phyloP scores from a whole-genome alignment of 352 stramenopile species.

The Phytophthora citrophthora region DNA sequence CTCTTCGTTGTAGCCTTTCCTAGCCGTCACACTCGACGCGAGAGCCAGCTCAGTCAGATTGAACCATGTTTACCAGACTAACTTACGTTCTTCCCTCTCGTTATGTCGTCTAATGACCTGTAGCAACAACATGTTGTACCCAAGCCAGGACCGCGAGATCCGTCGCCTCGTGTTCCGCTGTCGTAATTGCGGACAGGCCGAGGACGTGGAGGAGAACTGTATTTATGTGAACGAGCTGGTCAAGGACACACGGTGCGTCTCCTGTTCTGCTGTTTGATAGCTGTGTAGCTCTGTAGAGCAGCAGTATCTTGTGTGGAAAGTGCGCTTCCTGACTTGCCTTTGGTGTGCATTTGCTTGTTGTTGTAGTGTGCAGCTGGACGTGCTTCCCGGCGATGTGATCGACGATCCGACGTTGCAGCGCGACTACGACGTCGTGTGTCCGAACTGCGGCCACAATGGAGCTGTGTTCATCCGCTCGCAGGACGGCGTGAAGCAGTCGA shows the following conservation, averaged over 20 bases:
- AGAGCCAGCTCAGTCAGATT: background rate
- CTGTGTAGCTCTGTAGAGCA: background rate
- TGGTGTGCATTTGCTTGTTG: conserved; percentile 8
- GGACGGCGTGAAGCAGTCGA: conserved; percentile 89
- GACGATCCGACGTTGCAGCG: conserved; percentile 90
- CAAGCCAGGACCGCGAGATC: conserved; percentile 87
- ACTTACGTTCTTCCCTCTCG: conserved; percentile 2
- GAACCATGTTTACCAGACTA: background rate
- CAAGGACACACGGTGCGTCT: conserved; percentile 82
- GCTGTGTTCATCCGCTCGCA: conserved; percentile 90
- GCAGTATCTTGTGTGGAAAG: background rate
- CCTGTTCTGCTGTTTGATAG: background rate
- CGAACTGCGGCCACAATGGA: conserved; percentile 78
- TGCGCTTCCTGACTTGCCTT: background rate
- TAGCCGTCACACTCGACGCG: background rate
- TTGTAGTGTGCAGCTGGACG: conserved; percentile 79
- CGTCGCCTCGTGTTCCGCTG: conserved; percentile 87
- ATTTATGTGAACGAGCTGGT: conserved; percentile 93
- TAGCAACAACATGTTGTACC: conserved; percentile 94
- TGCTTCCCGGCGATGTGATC: conserved; percentile 87
- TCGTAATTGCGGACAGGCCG: conserved; percentile 86
- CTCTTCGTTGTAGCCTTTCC: background rate
- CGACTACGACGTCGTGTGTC: conserved; percentile 86
- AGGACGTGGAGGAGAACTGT: conserved; percentile 90
- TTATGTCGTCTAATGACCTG: background rate